Evolutionary conservation across 768 basidiomycete genomes (phyloP).

Genomic region (Hirschioporus abietinus): DNA sequence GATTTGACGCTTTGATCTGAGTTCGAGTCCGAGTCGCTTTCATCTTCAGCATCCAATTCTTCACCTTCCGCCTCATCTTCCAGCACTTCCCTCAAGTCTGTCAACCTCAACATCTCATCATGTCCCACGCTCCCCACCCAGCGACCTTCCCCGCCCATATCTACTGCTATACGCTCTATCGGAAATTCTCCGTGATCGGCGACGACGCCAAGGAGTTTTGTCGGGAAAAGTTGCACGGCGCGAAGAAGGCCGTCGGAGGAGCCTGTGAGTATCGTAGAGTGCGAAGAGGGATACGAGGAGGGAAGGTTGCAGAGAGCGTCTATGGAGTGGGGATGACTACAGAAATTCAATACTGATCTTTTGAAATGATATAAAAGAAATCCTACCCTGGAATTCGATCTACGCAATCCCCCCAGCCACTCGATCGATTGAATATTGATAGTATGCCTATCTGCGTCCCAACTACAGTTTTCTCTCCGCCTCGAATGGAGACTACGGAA

Average conservation of each 20-base stretch:
- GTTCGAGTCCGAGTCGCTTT: constrained; percentile 30
- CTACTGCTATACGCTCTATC: constrained; percentile 78
- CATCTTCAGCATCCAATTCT: constrained; percentile 28
- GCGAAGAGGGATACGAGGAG: constrained; percentile 49
- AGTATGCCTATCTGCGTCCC: constrained; percentile 88
- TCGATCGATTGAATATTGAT: constrained; percentile 82
- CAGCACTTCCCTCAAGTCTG: constrained; percentile 77
- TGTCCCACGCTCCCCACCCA: constrained; percentile 95
- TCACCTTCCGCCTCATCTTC: constrained; percentile 42
- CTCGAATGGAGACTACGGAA: constrained; percentile 79
- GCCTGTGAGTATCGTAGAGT: constrained; percentile 74
- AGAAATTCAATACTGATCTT: constrained; percentile 10
- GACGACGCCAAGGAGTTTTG: constrained; percentile 84
- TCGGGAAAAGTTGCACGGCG: constrained; percentile 83
- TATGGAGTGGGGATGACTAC: constrained; percentile 84
- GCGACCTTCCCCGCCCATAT: constrained; percentile 49
- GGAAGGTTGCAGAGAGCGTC: constrained; percentile 81
- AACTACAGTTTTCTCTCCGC: constrained; percentile 79
- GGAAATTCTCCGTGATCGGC: constrained; percentile 92
- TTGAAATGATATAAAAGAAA: constrained; percentile 8
- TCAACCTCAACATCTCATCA: constrained; percentile 80
- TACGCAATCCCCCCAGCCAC: constrained; percentile 90
- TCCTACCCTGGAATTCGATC: constrained; percentile 82
- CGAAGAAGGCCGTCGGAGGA: constrained; percentile 90
- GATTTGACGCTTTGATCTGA: constrained; percentile 18